Evolutionary conservation across 2,329 filamentous ascomycete species (phyloP).

Genomic region (Phialemoniopsis sp.): DNA sequence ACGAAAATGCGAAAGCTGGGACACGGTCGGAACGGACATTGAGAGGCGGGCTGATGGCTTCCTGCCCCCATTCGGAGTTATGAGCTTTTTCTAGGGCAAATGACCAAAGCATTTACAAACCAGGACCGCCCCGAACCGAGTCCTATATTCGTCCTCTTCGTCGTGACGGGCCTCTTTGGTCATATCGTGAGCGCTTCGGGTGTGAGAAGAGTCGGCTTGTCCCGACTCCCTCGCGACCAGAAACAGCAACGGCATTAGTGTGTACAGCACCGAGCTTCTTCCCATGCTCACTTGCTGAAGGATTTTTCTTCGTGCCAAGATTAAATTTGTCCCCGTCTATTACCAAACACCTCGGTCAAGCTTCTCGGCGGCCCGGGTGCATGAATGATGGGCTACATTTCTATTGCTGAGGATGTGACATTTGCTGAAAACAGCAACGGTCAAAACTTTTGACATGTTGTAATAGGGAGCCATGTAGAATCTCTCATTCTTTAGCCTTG

Average conservation of each 20-base stretch:
- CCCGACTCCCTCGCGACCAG: not conserved
- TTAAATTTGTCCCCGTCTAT: slow-evolving; percentile 40
- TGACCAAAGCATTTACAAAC: no score
- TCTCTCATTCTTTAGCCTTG: no score
- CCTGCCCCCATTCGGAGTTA: no score
- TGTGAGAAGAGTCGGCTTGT: no score
- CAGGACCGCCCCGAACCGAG: no score
- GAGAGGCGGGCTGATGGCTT: not conserved
- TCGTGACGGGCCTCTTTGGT: no score
- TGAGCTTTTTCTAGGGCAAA: no score
- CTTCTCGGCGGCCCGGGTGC: slow-evolving; percentile 40
- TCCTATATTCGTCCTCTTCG: no score
- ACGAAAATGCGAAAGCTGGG: slow-evolving; percentile 17
- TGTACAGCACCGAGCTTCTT: slow-evolving; percentile 52
- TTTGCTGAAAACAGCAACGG: no score
- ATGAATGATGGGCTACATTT: slow-evolving; percentile 51
- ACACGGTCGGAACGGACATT: slow-evolving; percentile 3
- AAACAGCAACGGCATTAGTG: slow-evolving; percentile 46
- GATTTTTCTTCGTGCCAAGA: slow-evolving; percentile 53
- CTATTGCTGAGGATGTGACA: not conserved
- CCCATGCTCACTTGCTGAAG: slow-evolving; percentile 52
- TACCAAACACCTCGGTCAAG: slow-evolving; percentile 51
- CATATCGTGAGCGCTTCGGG: no score
- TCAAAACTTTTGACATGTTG: no score
- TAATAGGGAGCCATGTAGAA: no score